Conservation (phyloP, 2,329 filamentous ascomycete species). For the Tolypocladium sp. region DNA sequence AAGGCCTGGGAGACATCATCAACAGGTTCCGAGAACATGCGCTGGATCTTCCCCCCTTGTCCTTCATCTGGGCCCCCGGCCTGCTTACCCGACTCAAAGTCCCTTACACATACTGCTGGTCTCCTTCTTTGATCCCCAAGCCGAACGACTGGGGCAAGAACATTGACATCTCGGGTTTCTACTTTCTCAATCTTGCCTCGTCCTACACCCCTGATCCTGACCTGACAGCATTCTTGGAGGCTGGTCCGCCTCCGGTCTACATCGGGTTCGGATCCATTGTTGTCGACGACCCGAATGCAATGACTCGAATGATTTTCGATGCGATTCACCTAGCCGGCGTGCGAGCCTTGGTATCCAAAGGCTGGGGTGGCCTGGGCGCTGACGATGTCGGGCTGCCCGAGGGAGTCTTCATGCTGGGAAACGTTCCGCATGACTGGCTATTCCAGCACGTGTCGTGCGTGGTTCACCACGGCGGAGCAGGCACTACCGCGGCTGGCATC, state of each 20-base stretch:
- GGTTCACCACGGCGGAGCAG: slow-evolving; percentile 81
- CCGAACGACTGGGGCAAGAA: slow-evolving; percentile 66
- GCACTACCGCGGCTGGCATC: slow-evolving; percentile 82
- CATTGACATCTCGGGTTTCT: slow-evolving; percentile 69
- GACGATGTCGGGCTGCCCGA: slow-evolving; percentile 63
- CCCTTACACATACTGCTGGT: slow-evolving; percentile 88
- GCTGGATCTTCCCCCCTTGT: slow-evolving; percentile 68
- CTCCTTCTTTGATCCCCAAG: slow-evolving; percentile 68
- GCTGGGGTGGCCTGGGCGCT: slow-evolving; percentile 77
- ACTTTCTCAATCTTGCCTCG: slow-evolving; percentile 59
- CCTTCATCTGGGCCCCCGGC: slow-evolving; percentile 73
- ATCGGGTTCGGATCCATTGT: slow-evolving; percentile 81
- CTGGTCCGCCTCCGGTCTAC: slow-evolving; percentile 66
- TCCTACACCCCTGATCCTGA: slow-evolving; percentile 58
- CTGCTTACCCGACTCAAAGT: slow-evolving; percentile 67
- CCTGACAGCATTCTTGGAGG: slow-evolving; percentile 55
- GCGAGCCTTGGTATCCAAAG: slow-evolving; percentile 76
- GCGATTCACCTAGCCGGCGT: slow-evolving; percentile 58
- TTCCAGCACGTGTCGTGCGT: slow-evolving; percentile 75
- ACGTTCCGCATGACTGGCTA: slow-evolving; percentile 82
- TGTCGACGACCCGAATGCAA: slow-evolving; percentile 62
- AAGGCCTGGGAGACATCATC: slow-evolving; percentile 83
- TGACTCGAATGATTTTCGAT: slow-evolving; percentile 65
- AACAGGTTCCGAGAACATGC: slow-evolving; percentile 73
- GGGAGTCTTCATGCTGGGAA: slow-evolving; percentile 74